Evolutionary conservation across 306 rosid genomes (phyloP), one percentile per base, ranked within the genome.

Genomic region (Crataegus laevigata): DNA sequence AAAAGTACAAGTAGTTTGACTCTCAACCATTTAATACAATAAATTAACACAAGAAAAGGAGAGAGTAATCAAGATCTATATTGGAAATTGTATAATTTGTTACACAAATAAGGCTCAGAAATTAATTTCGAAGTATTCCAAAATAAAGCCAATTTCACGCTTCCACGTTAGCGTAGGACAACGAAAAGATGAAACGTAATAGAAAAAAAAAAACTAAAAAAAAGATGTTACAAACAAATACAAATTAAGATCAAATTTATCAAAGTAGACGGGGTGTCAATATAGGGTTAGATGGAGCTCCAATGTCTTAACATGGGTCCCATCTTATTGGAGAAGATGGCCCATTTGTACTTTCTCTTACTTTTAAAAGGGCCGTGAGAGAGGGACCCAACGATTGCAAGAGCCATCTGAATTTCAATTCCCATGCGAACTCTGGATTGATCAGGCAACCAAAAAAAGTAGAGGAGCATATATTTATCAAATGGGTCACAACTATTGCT

Each of bases 401-500:
- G 45, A 19, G 13, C 47, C 40, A 21, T 54, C 32, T 30, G 74
- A 32, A 30, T 54, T 13, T 71, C 28, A 71, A 18, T 71, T 71
- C 65, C 8, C 63, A 30, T 52, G 63, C 63, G 30, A 15, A 75
- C 30, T 58, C 63, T n/a, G 30, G 15, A 58, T 58, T 24, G 30
- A 58, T 58, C 17, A 24, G 28, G 15, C 3, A 57, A 4, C 3
- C 4, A 17, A 15, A 47, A 47, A 47, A 50, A 50, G 54, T 10
- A 25, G 30, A 24, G 21, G 8, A 50, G 54, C 54, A 17, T 5
- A 22, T 10, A 0, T n/a, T 24, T 25, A 5, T 4, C 8, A 65
- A 91, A 91, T 94, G 98, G 97, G 98, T 62, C 98, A 92, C 77
- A 96, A 94, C 79, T 92, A 96, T 61, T 94, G 98, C 88, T 94